Percentiles rank a stretch among this genome's conserved stretches.
Conservation (phyloP, 768 basidiomycete species). For the Filobasidium floriforme region DNA sequence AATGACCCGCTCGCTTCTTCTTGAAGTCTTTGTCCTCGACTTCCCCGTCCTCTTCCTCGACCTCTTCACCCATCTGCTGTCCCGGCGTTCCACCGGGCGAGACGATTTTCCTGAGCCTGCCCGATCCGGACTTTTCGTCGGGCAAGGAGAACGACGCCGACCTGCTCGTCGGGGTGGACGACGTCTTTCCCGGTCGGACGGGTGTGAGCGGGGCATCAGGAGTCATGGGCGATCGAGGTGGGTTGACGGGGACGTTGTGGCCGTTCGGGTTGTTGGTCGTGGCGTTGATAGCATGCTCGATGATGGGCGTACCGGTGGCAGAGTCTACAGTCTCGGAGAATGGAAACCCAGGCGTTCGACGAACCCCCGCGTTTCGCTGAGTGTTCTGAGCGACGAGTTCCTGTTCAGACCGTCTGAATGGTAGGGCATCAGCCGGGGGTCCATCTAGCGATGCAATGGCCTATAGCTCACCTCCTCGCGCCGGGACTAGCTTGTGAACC, state of each 20-base stretch:
- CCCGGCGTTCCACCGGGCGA: slow-evolving; percentile 17
- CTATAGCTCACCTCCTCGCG: slow-evolving; percentile 46
- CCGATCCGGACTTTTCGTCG: slow-evolving; percentile 52
- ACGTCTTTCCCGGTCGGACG: not conserved
- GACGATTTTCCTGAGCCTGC: slow-evolving; percentile 6
- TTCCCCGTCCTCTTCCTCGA: slow-evolving; percentile 52
- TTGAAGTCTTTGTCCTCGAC: slow-evolving; percentile 49
- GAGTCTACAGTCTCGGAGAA: slow-evolving; percentile 5
- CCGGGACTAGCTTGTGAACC: slow-evolving; percentile 18
- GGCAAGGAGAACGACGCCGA: slow-evolving; percentile 80
- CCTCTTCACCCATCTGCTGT: slow-evolving; percentile 49
- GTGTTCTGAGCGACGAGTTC: slow-evolving; percentile 24
- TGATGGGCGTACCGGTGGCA: slow-evolving; percentile 4
- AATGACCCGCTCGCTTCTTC: slow-evolving; percentile 39
- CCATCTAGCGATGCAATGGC: slow-evolving; percentile 17
- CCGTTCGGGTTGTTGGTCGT: slow-evolving; percentile 10
- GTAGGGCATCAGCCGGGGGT: not conserved
- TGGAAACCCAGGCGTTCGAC: slow-evolving; percentile 8
- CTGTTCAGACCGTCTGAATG: slow-evolving; percentile 11
- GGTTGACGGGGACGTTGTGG: not conserved
- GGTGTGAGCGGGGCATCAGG: slow-evolving; percentile 25
- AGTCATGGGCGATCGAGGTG: not conserved
- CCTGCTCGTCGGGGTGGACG: slow-evolving; percentile 49
- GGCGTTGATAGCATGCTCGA: not conserved
- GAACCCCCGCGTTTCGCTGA: slow-evolving; percentile 13